Percentiles rank a stretch among this genome's conserved stretches.
Conservation (phyloP, 2,329 filamentous ascomycete species). For the Fusarium euwallaceae region DNA sequence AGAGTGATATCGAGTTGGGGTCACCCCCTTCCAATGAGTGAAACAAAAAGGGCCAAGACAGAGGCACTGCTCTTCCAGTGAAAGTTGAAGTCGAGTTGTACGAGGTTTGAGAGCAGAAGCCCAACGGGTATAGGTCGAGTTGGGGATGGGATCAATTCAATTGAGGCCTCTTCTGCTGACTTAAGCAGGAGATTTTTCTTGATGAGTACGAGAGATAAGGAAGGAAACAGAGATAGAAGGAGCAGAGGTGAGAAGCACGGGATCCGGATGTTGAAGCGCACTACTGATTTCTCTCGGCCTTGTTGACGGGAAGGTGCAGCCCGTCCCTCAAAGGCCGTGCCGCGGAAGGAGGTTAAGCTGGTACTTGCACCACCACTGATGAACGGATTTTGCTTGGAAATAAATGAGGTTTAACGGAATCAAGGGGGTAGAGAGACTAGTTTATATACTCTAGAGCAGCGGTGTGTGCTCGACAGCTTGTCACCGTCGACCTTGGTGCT, state of each 20-base stretch:
- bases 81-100: neutral
- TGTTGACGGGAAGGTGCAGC: constrained; percentile 15
- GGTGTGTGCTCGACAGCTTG: neutral
- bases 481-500: neutral
- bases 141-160: neutral
- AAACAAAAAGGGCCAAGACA: constrained; percentile 9
- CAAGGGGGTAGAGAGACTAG: neutral
- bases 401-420: neutral
- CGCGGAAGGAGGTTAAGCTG: neutral
- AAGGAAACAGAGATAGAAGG: neutral
- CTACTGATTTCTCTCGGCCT: neutral
- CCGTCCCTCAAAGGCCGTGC: neutral
- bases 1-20: neutral
- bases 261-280: neutral
- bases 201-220: neutral
- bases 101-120: neutral
- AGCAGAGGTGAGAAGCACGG: neutral
- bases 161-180: neutral
- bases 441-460: neutral
- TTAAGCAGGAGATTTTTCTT: neutral
- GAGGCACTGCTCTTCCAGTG: neutral
- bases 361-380: neutral
- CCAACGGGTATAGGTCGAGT: neutral
- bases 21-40: constrained; percentile 2
- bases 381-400: neutral